These are phyloP conservation scores for Raphidocelis subcapitata DNA, from an alignment of 139 green algal species.

Conservation along the genomic window DNA sequence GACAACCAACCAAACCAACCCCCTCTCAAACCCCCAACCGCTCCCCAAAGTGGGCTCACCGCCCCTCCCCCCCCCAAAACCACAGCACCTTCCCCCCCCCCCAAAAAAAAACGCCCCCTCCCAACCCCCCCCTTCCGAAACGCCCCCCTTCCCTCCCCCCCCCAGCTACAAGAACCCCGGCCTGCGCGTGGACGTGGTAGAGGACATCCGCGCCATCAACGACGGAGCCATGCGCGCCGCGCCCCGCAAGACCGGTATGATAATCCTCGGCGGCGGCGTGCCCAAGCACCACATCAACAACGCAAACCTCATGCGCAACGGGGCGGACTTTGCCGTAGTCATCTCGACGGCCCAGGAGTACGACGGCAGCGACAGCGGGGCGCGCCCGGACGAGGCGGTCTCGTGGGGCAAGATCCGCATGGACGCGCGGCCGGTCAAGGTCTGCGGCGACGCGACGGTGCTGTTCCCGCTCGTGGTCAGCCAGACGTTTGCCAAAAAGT, in stretches of 20 bases:
- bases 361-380: conserved; percentile 93
- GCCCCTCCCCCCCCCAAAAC: no score
- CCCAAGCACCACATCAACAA: conserved; percentile 99
- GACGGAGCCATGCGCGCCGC: conserved; percentile 84
- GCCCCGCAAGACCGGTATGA: conserved; percentile 84
- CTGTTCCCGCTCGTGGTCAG: conserved; percentile 93
- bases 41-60: no score
- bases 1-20: no score
- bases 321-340: conserved; percentile 92
- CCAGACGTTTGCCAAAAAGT: conserved; percentile 92
- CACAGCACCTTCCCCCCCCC: no score
- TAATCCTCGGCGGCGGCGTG: conserved; percentile 93
- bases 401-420: conserved; percentile 96
- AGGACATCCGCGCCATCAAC: conserved; percentile 90
- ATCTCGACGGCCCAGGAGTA: conserved; percentile 95
- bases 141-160: not conserved
- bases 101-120: no score
- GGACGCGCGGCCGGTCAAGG: conserved; percentile 85
- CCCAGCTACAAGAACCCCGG: conserved; percentile 41
- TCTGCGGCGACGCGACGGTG: conserved; percentile 92
- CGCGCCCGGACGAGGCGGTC: conserved; percentile 93
- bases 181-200: conserved; percentile 62
- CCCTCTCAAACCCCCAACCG: no score
- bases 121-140: no score
- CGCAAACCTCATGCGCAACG: conserved; percentile 98